These are phyloP conservation scores for Tolypocladium sp. DNA, from an alignment of 2,329 filamentous ascomycete genomes.

Conservation along the genomic window DNA sequence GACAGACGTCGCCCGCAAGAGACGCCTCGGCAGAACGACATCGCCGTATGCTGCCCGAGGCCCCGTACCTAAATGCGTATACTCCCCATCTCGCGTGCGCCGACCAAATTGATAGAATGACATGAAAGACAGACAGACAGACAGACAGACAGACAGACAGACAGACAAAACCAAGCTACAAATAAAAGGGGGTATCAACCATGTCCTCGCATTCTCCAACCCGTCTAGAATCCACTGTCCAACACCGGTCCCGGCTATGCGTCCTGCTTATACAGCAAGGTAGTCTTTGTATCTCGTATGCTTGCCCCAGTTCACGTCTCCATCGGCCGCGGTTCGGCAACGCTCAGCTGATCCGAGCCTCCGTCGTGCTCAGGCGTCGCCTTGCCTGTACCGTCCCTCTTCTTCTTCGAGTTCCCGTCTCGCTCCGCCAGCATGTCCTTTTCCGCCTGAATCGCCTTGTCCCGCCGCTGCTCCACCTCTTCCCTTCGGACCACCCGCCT, in stretches of 20 bases:
- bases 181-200: constrained; percentile 10
- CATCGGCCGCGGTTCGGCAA: background rate
- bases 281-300: background rate
- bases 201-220: constrained; percentile 1
- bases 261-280: background rate
- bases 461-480: constrained; percentile 65
- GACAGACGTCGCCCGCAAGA: background rate
- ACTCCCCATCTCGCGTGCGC: too few species aligned
- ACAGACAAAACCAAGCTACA: background rate
- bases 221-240: background rate
- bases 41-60: too few species aligned
- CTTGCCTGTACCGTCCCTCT: constrained; percentile 7
- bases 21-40: too few species aligned
- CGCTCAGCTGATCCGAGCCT: background rate
- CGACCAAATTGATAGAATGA: background rate
- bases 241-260: background rate
- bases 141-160: too few species aligned
- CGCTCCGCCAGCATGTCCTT: constrained; percentile 33
- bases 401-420: constrained; percentile 14
- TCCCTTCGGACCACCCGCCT: constrained; percentile 64
- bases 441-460: constrained; percentile 43
- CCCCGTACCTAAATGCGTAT: too few species aligned
- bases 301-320: background rate
- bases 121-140: background rate
- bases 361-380: background rate